Evolutionary conservation across 768 basidiomycete species (phyloP).

Genomic region (Termitomyces sp.): DNA sequence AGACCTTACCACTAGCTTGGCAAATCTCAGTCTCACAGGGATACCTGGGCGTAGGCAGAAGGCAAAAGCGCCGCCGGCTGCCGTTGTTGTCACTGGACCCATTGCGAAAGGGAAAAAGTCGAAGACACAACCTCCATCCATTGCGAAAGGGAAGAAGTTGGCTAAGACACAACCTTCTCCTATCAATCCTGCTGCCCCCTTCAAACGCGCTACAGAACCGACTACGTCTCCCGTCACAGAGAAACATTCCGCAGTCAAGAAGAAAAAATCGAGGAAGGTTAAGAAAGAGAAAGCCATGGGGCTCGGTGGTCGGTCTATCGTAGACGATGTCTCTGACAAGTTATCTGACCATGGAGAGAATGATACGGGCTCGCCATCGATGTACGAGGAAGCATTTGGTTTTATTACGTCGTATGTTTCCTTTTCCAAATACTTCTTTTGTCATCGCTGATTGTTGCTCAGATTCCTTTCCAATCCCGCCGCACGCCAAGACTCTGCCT

Average conservation of each 20-base stretch:
- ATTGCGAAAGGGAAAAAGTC: conserved; percentile 6
- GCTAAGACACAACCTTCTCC: conserved; percentile 12
- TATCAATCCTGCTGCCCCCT: conserved; percentile 4
- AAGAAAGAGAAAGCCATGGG: conserved; percentile 13
- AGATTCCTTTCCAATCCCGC: conserved; percentile 54
- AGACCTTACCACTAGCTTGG: conserved; percentile 10
- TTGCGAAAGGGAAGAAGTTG: conserved; percentile 5
- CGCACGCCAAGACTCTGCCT: conserved; percentile 36
- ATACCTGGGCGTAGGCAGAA: background rate
- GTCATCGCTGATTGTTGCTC: background rate
- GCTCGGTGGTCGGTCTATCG: conserved; percentile 38
- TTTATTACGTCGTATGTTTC: conserved; percentile 60
- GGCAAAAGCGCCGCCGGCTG: background rate
- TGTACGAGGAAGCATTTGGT: conserved; percentile 55
- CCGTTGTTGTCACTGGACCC: background rate
- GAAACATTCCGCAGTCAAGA: background rate
- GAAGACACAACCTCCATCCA: conserved; percentile 13
- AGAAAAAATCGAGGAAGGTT: background rate
- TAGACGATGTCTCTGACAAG: conserved; percentile 48
- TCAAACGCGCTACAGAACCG: background rate
- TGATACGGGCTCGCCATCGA: conserved; percentile 24
- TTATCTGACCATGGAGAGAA: conserved; percentile 34
- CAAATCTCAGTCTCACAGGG: conserved; percentile 4
- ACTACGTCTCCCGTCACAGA: background rate
- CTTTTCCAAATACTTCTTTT: background rate